Base-by-base conservation (phyloP, 768 basidiomycete species). In the Scleroderma bovista region DNA sequence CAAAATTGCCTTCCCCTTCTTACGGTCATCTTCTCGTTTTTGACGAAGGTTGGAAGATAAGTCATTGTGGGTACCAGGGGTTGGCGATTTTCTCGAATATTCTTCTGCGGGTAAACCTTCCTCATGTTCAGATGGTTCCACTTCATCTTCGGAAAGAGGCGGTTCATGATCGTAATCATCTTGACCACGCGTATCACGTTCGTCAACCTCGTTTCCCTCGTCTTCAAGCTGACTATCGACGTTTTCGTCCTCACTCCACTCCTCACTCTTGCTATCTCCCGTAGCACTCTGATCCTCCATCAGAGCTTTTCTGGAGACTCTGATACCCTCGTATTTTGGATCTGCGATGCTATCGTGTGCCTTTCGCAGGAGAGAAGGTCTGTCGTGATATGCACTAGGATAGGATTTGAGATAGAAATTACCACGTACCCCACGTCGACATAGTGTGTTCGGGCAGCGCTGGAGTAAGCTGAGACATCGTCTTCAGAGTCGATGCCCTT, bases 1-100 rank as follows among this genome's bases (percentile, higher is more conserved):
- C 42, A 81, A 75, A 47, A 97, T 82, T 6, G 88, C 92, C 55
- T 78, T 79, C 3, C 94, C 95, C 67, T 97, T 98, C 67, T 72
- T 75, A 38, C 77, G 71, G 64, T 93, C 90, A 44, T 81, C 78
- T 46, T 85, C 80, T 56, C 83, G 76, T 17, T 74, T 80, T 62
- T 76, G 74, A 55, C 73, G 75, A 51, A 91, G 68, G 22, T 72
- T 71, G 1, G 75, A 70, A 11, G 82, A 67, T 26, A 83, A 62
- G 58, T 83, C 77, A 24, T 54, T 48, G 43, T 56, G 51, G 15
- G 17, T 45, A 9, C 51, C 33, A 23, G 50, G 6, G 12, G 19
- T 24, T 6, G 45, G 24, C 45, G 13, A 47, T 16, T 45, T 52
- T 44, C 36, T 57, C 52, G 46, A 58, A 51, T 54, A 50, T n/a